Evolutionary conservation across 108 stramenopile genomes (phyloP).

Genomic region (Nitzschia sp.): DNA sequence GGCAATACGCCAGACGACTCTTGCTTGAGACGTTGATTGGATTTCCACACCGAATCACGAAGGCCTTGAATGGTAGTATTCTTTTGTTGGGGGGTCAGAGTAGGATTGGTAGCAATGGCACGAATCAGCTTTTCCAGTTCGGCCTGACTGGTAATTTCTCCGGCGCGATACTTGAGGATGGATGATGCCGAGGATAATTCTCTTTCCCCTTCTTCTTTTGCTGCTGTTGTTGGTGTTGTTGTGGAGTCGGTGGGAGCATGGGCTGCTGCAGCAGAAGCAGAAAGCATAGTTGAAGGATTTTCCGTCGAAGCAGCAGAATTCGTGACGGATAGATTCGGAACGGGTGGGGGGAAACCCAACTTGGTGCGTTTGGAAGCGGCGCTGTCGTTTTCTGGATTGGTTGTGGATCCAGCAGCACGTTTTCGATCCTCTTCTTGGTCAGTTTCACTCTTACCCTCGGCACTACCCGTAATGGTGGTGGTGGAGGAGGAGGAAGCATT

Average conservation of each 20-base stretch:
- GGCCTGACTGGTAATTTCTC: slow-evolving; percentile 61
- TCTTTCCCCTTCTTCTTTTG: neutral
- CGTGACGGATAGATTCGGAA: neutral
- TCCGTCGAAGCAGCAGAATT: neutral
- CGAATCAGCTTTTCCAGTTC: slow-evolving; percentile 86
- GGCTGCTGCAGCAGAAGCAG: neutral
- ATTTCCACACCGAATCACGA: slow-evolving; percentile 80
- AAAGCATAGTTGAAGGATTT: no score
- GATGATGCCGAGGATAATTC: slow-evolving; percentile 3
- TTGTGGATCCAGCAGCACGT: neutral
- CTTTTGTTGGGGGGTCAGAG: slow-evolving; percentile 64
- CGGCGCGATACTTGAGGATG: slow-evolving; percentile 1
- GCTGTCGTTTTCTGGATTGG: neutral
- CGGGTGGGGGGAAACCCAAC: neutral
- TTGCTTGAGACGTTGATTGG: slow-evolving; percentile 63
- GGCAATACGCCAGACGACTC: slow-evolving; percentile 3
- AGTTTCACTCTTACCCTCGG: neutral
- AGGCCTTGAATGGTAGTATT: slow-evolving; percentile 86
- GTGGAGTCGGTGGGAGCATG: neutral
- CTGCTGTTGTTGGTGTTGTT: neutral
- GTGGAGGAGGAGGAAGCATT: no score
- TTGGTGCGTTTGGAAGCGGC: neutral
- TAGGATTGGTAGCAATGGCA: slow-evolving; percentile 76
- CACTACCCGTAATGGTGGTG: no score
- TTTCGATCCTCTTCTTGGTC: neutral